A percentile compares a stretch with the other conserved stretches of the same genome.
phyloP scores from a whole-genome alignment of 2,329 filamentous ascomycete species.

The Chalaropsis thielavioides region DNA sequence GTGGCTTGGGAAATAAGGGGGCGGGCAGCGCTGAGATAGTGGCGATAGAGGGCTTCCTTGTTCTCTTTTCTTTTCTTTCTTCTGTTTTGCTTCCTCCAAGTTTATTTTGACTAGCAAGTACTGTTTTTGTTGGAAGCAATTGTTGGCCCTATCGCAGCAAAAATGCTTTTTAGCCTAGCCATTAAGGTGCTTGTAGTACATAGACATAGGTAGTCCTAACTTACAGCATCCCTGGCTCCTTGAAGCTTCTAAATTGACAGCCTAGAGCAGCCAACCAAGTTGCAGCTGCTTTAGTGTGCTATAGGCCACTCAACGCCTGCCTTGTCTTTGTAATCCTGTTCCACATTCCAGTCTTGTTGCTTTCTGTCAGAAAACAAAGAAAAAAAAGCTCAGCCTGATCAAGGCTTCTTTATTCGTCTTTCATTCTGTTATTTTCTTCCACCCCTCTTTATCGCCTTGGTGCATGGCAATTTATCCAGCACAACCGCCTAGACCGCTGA shows the following conservation, averaged over 20 bases:
- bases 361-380: neutral
- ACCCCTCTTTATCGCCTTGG: neutral
- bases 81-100: too few species aligned
- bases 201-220: neutral
- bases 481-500: neutral
- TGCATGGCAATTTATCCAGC: neutral
- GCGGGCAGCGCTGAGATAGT: too few species aligned
- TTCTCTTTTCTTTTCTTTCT: too few species aligned
- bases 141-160: too few species aligned
- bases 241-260: neutral
- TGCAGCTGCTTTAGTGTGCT: neutral
- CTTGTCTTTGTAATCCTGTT: neutral
- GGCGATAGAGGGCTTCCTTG: too few species aligned
- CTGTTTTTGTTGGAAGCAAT: too few species aligned
- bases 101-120: too few species aligned
- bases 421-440: neutral
- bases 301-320: neutral
- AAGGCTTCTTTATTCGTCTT: neutral
- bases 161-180: too few species aligned
- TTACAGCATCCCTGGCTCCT: neutral
- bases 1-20: too few species aligned
- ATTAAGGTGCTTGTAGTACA: neutral
- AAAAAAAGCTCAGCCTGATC: constrained; percentile 5
- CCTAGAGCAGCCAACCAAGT: neutral
- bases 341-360: constrained; percentile 19